Evolutionary conservation across 495 filamentous ascomycete genomes (phyloP), one percentile per base, ranked within the genome.

Genomic region (Evansstolkia leycettana): DNA sequence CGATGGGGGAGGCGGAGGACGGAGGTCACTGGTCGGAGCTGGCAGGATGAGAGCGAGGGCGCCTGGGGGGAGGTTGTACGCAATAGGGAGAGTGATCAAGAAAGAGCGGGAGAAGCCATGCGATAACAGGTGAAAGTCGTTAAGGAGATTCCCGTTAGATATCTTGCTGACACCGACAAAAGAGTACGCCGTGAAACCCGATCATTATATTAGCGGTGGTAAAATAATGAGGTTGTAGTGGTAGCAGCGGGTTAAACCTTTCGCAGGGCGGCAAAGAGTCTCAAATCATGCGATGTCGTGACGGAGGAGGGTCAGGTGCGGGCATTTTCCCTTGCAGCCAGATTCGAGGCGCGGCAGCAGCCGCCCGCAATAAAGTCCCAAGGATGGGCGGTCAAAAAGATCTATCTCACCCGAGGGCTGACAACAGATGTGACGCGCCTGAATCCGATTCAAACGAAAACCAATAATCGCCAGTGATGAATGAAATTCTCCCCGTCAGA

Each of bases 221-320:
- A 19, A 9, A 19, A 17, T 34, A 20, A 25, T 28, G 39, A 33
- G 18, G 12, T n/a, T 7, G 10, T 10, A 27, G 11, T 8, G 16
- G 14, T 13, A 10, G 17, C 9, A 28, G 26, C 10, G 13, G n/a
- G 24, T 6, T 26, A n/a, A n/a, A 29, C 27, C 11, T n/a, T 5
- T 29, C 24, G 11, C 7, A 26, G 10, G 10, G 27, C 27, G 13
- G 11, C 7, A 29, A 16, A 28, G 23, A 36, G 34, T 28, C 25
- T 26, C 11, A 24, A n/a, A 41, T 43, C 40, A 38, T 35, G 40
- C 40, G 40, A 42, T 42, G 40, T 37, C 40, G 40, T 37, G 35
- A 37, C 30, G 20, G 20, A 23, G 20, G 20, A 23, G 17, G 23
- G 40, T 34, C 34, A 38, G 40, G 35, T 34, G 40, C 29, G 20